Evolutionary conservation across 192 early-diverging fungal genomes (phyloP), one percentile per base, ranked within the genome.

Genomic region (Podila minutissima): DNA sequence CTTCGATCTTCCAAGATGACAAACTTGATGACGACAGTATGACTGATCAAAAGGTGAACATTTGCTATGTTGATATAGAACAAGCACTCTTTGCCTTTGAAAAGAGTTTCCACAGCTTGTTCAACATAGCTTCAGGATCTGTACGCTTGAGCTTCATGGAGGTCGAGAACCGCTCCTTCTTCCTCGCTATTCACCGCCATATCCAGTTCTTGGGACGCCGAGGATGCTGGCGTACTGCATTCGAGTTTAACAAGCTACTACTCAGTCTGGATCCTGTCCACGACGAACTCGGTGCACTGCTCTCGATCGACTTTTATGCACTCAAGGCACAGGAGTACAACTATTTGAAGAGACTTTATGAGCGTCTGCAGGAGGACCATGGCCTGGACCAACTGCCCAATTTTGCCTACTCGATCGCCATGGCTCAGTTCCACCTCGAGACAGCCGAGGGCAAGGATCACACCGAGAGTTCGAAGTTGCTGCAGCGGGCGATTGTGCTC

Each of bases 141-240:
- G 87, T 82, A 4, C 84, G 93, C n/a, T 68, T 98, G 62, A 83
- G 87, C 15, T 98, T 93, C 67, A 75, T 88, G 66, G 82, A 87
- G 10, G 86, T 91, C 35, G 95, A 97, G 84, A 97, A 96, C 78
- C 86, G 95, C 63, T 88, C 92, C 12, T 90, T 97, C 74, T 95
- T 92, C 69, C 62, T 97, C 67, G 95, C 93, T 1, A 66, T 98
- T 29, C 94, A 93, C 72, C 86, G 94, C 15, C 95, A 98, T 48
- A 91, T 97, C 61, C 91, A 93, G 77, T 96, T 93, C 72, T 73
- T 96, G 71, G 88, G 92, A 28, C 86, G 95, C n/a, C 87, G 93
- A 60, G 96, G 97, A 17, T 97, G 96, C 83, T 98, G 97, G 97
- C 83, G 95, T 48, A 98, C 97, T 26, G 91, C 93, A 24, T 92